These are phyloP conservation scores for Aquilaria malaccensis DNA, from an alignment of 345 rosid species.

Conservation along the genomic window DNA sequence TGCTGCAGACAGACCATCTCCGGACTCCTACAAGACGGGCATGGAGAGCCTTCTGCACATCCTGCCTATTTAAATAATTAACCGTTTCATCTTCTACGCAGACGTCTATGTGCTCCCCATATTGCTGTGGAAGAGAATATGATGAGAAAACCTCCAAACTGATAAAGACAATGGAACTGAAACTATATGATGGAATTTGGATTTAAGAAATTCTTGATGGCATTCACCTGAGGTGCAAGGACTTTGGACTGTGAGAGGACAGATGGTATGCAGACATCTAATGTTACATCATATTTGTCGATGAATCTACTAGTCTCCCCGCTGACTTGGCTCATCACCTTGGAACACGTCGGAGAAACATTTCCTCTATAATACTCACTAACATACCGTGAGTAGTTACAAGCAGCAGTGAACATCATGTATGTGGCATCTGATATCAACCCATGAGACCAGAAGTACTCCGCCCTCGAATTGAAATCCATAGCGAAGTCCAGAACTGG, in stretches of 20 bases:
- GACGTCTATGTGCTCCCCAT: conserved; percentile 72
- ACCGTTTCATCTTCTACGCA: conserved; percentile 96
- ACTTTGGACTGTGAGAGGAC: conserved; percentile 71
- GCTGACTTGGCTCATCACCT: conserved; percentile 76
- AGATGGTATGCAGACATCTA: conserved; percentile 87
- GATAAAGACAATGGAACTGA: conserved; percentile 3
- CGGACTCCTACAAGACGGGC: conserved; percentile 83
- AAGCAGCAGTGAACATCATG: conserved; percentile 73
- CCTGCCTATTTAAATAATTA: conserved; percentile 74
- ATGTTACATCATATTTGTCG: conserved; percentile 92
- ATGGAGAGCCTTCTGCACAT: conserved; percentile 88
- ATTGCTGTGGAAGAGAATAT: conserved; percentile 38
- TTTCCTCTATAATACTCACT: conserved; percentile 79
- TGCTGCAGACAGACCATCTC: conserved; percentile 86
- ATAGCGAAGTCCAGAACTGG: conserved; percentile 85
- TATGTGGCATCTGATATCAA: conserved; percentile 84
- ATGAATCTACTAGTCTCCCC: conserved; percentile 85
- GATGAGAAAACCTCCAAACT: background rate
- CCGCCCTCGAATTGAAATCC: conserved; percentile 91
- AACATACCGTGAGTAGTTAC: conserved; percentile 87
- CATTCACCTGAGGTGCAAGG: conserved; percentile 59
- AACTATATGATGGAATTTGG: background rate
- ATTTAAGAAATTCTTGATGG: conserved; percentile 4
- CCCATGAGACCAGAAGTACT: conserved; percentile 98
- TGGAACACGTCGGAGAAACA: conserved; percentile 69